Conservation (phyloP, 2,329 filamentous ascomycete species). For the Penicillium polonicum region DNA sequence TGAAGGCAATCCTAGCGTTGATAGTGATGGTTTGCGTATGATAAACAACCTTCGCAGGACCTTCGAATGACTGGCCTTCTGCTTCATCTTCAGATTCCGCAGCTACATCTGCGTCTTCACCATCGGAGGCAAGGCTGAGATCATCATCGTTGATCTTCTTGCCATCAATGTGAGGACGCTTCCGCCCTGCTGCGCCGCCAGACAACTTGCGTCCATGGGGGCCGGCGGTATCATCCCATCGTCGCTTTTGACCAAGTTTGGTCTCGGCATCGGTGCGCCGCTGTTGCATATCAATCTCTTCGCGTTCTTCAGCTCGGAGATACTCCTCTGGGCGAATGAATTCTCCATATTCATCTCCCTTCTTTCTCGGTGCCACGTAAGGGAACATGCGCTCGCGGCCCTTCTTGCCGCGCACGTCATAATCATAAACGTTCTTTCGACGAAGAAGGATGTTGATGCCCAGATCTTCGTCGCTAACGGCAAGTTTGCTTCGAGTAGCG, state of each 20-base stretch:
- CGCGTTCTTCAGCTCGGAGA: conserved; percentile 85
- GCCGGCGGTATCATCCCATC: conserved; percentile 72
- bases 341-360: conserved; percentile 89
- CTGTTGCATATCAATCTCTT: conserved; percentile 66
- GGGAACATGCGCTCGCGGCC: conserved; percentile 92
- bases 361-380: conserved; percentile 73
- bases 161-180: conserved; percentile 56
- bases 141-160: conserved; percentile 42
- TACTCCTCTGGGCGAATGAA: conserved; percentile 93
- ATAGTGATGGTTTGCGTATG: conserved; percentile 63
- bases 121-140: conserved; percentile 48
- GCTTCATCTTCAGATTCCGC: conserved; percentile 55
- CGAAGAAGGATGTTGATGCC: conserved; percentile 89
- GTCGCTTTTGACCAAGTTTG: conserved; percentile 84
- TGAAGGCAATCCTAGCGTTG: conserved; percentile 75
- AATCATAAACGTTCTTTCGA: conserved; percentile 88
- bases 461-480: conserved; percentile 82
- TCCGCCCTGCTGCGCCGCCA: conserved; percentile 51
- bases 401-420: conserved; percentile 85
- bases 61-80: conserved; percentile 52
- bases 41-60: conserved; percentile 74
- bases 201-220: conserved; percentile 39
- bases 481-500: conserved; percentile 78
- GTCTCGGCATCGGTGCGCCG: conserved; percentile 56
- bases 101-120: conserved; percentile 61